phyloP scores from a whole-genome alignment of 805 yeast species.

The Cyberlindnera americana region DNA sequence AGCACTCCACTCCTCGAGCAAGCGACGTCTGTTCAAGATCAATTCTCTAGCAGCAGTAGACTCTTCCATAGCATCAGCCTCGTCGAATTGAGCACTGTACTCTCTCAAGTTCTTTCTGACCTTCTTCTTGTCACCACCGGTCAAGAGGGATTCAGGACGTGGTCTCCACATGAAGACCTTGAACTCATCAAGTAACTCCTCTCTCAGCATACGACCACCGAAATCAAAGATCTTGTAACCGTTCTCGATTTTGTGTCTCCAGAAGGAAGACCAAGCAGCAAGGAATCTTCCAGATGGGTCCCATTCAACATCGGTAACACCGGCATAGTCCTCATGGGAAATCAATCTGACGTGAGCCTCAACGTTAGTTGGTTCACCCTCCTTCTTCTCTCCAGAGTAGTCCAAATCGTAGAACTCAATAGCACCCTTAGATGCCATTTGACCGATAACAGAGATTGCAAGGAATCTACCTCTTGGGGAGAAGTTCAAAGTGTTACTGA shows the following conservation, averaged over 20 bases:
- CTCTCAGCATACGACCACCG: slow-evolving; percentile 72
- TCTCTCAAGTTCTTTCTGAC: slow-evolving; percentile 86
- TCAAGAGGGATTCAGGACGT: slow-evolving; percentile 77
- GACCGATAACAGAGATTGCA: slow-evolving; percentile 43
- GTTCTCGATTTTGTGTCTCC: slow-evolving; percentile 82
- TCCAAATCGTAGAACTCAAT: slow-evolving; percentile 85
- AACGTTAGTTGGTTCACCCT: slow-evolving; percentile 37
- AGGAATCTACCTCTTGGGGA: slow-evolving; percentile 92
- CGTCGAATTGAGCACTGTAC: slow-evolving; percentile 91
- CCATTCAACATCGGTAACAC: slow-evolving; percentile 85
- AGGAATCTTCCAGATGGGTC: slow-evolving; percentile 94
- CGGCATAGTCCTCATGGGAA: slow-evolving; percentile 61
- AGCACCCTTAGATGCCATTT: slow-evolving; percentile 50
- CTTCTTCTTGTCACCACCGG: slow-evolving; percentile 79
- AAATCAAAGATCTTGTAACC: slow-evolving; percentile 88
- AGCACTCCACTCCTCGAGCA: slow-evolving; percentile 79
- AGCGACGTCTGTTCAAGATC: slow-evolving; percentile 75
- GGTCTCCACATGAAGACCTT: slow-evolving; percentile 96
- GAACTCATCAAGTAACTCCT: slow-evolving; percentile 77
- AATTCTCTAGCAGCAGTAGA: slow-evolving; percentile 87
- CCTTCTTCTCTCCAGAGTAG: slow-evolving; percentile 66
- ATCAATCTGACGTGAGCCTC: slow-evolving; percentile 35
- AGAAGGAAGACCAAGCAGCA: slow-evolving; percentile 81
- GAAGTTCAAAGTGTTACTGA: slow-evolving; percentile 74
- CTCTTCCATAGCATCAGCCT: slow-evolving; percentile 93